A percentile compares a stretch with the other conserved stretches of the same genome.
Evolutionary conservation across 352 stramenopile genomes (phyloP).

Genomic region (Globisporangium canariense): DNA sequence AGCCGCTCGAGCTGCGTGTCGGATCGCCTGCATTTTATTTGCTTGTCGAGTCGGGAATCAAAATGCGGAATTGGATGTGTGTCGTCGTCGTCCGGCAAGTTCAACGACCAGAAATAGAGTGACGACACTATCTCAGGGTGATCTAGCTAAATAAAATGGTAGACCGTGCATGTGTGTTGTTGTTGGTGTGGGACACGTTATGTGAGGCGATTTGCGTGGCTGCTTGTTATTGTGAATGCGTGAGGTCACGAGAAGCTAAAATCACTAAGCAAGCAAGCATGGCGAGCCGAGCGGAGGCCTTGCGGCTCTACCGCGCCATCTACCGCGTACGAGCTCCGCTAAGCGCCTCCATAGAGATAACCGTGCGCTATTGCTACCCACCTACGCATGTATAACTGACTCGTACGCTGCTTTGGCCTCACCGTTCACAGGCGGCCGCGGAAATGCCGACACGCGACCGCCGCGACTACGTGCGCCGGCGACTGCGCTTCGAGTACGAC

Average conservation of each 20-base stretch:
- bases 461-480: conserved; percentile 58
- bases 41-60: neutral
- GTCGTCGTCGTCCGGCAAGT: neutral
- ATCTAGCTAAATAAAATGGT: neutral
- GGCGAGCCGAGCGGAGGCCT: conserved; percentile 29
- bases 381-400: neutral
- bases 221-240: neutral
- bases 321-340: conserved; percentile 48
- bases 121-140: neutral
- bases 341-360: neutral
- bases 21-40: neutral
- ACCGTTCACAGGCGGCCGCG: conserved; percentile 36
- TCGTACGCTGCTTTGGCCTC: neutral
- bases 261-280: neutral
- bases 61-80: conserved; percentile 4
- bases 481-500: conserved; percentile 70
- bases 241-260: neutral
- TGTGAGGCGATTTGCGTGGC: neutral
- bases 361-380: neutral
- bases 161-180: neutral
- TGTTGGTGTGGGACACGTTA: neutral
- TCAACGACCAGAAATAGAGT: conserved; percentile 3
- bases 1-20: conserved; percentile 3
- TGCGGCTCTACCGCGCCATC: conserved; percentile 71
- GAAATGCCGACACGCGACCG: conserved; percentile 70